Conservation (phyloP, 768 basidiomycete species). For the Grammothele lineata region DNA sequence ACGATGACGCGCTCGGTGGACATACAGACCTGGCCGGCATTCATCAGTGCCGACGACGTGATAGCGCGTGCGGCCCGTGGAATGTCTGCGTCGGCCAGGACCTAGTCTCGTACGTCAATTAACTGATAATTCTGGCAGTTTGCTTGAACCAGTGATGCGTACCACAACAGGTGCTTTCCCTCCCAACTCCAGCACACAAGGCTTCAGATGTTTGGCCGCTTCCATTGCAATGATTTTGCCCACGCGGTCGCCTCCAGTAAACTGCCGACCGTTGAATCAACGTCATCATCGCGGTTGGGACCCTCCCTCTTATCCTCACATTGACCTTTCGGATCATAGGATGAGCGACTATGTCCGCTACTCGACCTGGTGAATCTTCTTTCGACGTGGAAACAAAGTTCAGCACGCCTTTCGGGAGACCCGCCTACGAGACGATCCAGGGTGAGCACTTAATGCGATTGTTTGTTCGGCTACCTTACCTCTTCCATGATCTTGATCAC, state of each 20-base stretch:
- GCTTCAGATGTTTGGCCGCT: conserved; percentile 53
- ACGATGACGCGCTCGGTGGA: conserved; percentile 56
- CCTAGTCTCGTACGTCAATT: conserved; percentile 34
- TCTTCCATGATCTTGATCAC: conserved; percentile 46
- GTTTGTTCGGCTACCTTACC: too few relatives aligned
- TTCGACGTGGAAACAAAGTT: conserved; percentile 49
- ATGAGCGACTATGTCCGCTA: conserved; percentile 52
- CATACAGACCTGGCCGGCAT: conserved; percentile 58
- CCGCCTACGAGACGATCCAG: conserved; percentile 35
- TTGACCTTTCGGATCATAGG: conserved; percentile 52
- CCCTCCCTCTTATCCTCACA: too few relatives aligned
- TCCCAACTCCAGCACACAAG: conserved; percentile 52
- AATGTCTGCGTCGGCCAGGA: conserved; percentile 50
- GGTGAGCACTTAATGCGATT: too few relatives aligned
- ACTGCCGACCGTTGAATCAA: conserved; percentile 27
- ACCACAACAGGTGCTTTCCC: conserved; percentile 52
- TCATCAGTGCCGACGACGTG: conserved; percentile 37
- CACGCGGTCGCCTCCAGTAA: conserved; percentile 53
- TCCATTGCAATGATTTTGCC: conserved; percentile 49
- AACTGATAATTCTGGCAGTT: neutral
- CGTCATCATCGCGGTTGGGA: too few relatives aligned
- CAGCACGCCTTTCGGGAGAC: conserved; percentile 55
- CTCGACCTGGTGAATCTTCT: conserved; percentile 39
- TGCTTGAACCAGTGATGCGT: conserved; percentile 14
- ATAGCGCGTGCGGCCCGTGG: conserved; percentile 49